Evolutionary conservation across 352 stramenopile genomes (phyloP).

Genomic region (Globisporangium parvum): DNA sequence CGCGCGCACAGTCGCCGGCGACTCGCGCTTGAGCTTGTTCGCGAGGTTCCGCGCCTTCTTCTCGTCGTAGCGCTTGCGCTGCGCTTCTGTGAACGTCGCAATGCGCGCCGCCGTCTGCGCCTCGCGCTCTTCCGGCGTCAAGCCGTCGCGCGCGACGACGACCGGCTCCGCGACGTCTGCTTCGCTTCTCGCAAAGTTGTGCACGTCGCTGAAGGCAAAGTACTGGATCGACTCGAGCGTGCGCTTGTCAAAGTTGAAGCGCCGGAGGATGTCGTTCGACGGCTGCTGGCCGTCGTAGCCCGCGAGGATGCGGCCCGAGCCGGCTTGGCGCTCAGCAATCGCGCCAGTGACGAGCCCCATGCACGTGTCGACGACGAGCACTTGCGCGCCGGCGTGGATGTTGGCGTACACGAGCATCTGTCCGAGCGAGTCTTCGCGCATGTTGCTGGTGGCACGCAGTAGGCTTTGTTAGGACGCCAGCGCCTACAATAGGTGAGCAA

Average conservation of each 20-base stretch:
- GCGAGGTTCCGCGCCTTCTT: conserved; percentile 65
- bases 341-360: conserved; percentile 90
- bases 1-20: conserved; percentile 55
- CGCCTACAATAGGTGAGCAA: neutral
- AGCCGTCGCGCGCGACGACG: conserved; percentile 39
- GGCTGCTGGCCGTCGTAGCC: conserved; percentile 71
- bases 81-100: conserved; percentile 71
- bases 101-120: conserved; percentile 72
- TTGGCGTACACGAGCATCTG: conserved; percentile 93
- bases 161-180: conserved; percentile 39
- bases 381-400: conserved; percentile 82
- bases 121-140: conserved; percentile 55
- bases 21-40: conserved; percentile 78
- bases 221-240: conserved; percentile 73
- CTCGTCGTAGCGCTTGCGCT: conserved; percentile 72
- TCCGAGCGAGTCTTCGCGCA: conserved; percentile 91
- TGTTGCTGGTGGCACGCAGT: conserved; percentile 35
- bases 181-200: conserved; percentile 38
- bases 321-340: conserved; percentile 79
- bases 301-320: conserved; percentile 63
- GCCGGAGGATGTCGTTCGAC: conserved; percentile 68
- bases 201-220: conserved; percentile 63
- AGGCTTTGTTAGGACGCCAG: neutral
- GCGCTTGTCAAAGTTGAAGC: conserved; percentile 83
- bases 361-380: conserved; percentile 91